Evolutionary conservation across 2,329 filamentous ascomycete genomes (phyloP), one percentile per base, ranked within the genome.

Genomic region (Fusarium secorum): DNA sequence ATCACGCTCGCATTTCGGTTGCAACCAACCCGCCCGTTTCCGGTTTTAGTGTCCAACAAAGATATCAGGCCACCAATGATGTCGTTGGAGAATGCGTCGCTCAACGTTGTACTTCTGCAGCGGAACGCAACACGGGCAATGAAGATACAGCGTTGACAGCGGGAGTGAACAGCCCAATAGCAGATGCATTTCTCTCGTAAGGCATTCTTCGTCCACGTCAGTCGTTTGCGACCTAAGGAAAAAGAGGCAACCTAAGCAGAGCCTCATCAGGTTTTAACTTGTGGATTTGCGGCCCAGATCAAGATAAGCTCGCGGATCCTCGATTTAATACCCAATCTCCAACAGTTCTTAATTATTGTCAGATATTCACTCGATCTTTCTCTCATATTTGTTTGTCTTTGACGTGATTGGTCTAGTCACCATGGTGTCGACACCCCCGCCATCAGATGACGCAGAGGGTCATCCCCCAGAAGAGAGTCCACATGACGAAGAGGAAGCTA

Each of bases 191-290:
- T 5, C 7, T 5, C 11, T 24, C 13, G 18, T 26, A 60, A 66
- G 61, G 63, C 63, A 44, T 35, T 46, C 44, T 52, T 52, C 58
- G 53, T 66, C 57, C 63, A 52, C 63, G 63, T 66, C 57, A 42
- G 53, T 41, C 38, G 3, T 15, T 60, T 48, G 63, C 63, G 61
- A 66, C 64, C 61, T 36, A 24, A 32, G 7, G 4, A 17, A 38
- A 15, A 42, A 28, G 28, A 54, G 60, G 39, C 59, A 42, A 44
- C 35, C 14, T 17, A 11, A 30, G 35, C 53, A 66, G 63, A 66
- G 63, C 63, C 63, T 66, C 63, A 66, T 18, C 28, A 24, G 33
- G 33, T n/a, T 28, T 52, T 22, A 35, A 45, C 54, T 33, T 46
- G 33, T 52, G 24, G 22, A 30, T 24, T 51, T 9, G 15, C 0